Evolutionary conservation across 2,329 filamentous ascomycete species (phyloP).

Genomic region (Alternaria novae-zelandiae): DNA sequence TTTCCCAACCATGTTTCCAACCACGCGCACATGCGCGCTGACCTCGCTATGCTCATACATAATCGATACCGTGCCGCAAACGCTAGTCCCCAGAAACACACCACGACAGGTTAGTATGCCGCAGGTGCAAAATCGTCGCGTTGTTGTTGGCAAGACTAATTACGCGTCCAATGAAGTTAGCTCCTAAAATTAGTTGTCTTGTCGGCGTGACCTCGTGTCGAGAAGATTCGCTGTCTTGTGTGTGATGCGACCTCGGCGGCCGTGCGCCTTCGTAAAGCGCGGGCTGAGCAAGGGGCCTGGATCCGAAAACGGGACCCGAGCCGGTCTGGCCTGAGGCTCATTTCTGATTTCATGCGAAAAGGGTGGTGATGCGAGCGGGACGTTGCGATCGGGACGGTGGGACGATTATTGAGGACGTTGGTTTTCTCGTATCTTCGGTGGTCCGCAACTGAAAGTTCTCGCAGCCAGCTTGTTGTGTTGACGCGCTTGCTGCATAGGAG

Average conservation of each 20-base stretch:
- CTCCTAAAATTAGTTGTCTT: conserved; percentile 17
- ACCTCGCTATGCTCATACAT: background rate
- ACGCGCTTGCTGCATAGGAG: background rate
- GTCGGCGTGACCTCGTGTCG: conserved; percentile 16
- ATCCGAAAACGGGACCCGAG: conserved; percentile 5
- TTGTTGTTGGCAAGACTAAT: conserved; percentile 8
- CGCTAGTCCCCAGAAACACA: conserved; percentile 1
- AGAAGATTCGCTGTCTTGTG: conserved; percentile 3
- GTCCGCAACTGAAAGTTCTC: background rate
- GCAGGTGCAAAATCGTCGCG: conserved; percentile 1
- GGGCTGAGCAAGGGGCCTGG: conserved; percentile 9
- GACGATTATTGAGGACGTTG: background rate
- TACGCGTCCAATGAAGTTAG: conserved; percentile 24
- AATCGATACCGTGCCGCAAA: conserved; percentile 20
- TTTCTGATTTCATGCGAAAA: background rate
- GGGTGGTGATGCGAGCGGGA: background rate
- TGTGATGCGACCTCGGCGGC: background rate
- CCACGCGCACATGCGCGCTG: conserved; percentile 11
- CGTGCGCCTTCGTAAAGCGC: conserved; percentile 7
- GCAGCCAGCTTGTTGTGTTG: background rate
- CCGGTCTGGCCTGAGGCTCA: conserved; percentile 1
- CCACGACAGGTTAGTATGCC: background rate
- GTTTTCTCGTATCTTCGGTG: background rate
- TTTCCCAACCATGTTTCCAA: background rate
- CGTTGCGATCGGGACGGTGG: background rate